Percentiles rank a stretch among this genome's conserved stretches.
Conservation (phyloP, 73 alveolate species). For the Tetrahymena borealis region DNA sequence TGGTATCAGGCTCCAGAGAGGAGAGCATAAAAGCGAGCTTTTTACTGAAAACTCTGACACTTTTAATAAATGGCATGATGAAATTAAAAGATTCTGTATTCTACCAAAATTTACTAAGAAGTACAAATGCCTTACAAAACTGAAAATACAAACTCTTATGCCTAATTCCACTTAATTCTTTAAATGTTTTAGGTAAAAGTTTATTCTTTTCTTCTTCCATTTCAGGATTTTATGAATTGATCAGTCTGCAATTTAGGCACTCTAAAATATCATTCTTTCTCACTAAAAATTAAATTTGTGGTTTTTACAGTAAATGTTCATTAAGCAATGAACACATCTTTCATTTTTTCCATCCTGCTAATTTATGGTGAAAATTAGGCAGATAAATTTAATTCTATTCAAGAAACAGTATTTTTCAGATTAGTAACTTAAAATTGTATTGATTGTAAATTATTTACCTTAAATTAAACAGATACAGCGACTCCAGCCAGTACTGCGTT, state of each 20-base stretch:
- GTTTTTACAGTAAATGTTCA: too few relatives aligned
- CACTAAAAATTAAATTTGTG: too few relatives aligned
- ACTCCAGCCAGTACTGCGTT: background rate
- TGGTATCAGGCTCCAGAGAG: slow-evolving; percentile 15
- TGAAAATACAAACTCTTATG: background rate
- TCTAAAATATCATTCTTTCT: too few relatives aligned
- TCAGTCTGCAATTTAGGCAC: background rate
- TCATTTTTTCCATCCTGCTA: too few relatives aligned
- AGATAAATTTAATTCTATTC: too few relatives aligned
- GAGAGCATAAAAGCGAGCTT: slow-evolving; percentile 15
- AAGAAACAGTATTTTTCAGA: background rate
- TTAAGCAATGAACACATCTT: too few relatives aligned
- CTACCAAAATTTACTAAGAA: slow-evolving; percentile 30
- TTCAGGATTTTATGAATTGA: background rate
- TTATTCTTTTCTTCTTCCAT: background rate
- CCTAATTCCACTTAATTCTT: background rate
- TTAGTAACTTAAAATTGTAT: background rate
- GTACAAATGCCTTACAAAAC: slow-evolving; percentile 1
- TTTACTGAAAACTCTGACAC: slow-evolving; percentile 16
- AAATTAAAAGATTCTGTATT: slow-evolving; percentile 31
- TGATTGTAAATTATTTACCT: background rate
- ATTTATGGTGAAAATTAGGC: too few relatives aligned
- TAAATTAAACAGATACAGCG: background rate
- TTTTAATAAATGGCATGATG: slow-evolving; percentile 33
- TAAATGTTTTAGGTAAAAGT: background rate